A percentile compares a stretch with the other conserved stretches of the same genome.
Conservation (phyloP, 2,329 filamentous ascomycete species). For the Neobulgaria alba region DNA sequence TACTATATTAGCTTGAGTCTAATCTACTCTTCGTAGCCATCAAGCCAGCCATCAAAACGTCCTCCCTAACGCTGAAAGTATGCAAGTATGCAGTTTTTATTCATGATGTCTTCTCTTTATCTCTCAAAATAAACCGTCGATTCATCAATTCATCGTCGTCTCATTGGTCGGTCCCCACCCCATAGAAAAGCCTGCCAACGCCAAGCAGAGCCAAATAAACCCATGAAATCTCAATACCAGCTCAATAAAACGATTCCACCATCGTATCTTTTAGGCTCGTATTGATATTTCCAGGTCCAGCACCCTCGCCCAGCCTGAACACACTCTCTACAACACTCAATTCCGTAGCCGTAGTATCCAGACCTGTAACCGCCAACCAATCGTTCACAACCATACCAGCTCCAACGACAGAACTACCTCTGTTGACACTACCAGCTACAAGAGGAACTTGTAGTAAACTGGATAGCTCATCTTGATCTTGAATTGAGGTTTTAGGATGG, state of each 20-base stretch:
- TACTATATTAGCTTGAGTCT: too few species aligned
- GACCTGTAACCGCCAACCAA: slow-evolving; percentile 89
- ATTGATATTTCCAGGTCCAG: slow-evolving; percentile 69
- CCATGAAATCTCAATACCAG: too few species aligned
- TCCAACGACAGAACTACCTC: slow-evolving; percentile 89
- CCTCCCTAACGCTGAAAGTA: too few species aligned
- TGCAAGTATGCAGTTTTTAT: too few species aligned
- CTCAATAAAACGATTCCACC: slow-evolving; percentile 96
- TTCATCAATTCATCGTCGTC: too few species aligned
- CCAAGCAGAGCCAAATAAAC: too few species aligned
- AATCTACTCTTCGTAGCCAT: too few species aligned
- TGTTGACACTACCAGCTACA: slow-evolving; percentile 88
- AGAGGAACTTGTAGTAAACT: slow-evolving; percentile 91
- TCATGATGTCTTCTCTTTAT: too few species aligned
- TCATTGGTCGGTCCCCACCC: too few species aligned
- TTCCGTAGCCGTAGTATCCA: slow-evolving; percentile 96
- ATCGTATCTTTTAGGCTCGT: slow-evolving; percentile 91
- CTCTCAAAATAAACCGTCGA: too few species aligned
- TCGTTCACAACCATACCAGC: slow-evolving; percentile 96
- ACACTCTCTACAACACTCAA: slow-evolving; percentile 93
- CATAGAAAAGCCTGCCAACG: too few species aligned
- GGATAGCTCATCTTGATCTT: slow-evolving; percentile 95
- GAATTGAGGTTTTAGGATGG: slow-evolving; percentile 92
- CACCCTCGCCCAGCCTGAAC: slow-evolving; percentile 85
- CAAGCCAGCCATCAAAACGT: too few species aligned